Evolutionary conservation across 1,139 yeast genomes (phyloP), one percentile per base, ranked within the genome.

Genomic region (Yamadazyma taylorii): DNA sequence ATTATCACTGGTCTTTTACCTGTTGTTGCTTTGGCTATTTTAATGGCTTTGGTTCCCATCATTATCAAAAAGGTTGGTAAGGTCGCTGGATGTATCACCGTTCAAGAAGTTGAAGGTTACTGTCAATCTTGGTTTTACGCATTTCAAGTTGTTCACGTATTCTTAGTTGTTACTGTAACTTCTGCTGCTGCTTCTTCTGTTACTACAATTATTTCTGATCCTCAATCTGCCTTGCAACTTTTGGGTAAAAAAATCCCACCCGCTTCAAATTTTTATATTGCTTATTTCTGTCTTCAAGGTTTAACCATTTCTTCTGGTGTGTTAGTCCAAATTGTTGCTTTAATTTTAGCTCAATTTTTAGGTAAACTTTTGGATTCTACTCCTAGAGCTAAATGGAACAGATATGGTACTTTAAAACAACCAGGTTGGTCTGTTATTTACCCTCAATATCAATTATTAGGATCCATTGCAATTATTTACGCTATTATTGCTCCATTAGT

Each of bases 91-190:
- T 66, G 74, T 35, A 70, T 87, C 17, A 79, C 96, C 2, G 53
- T 64, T 17, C 90, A 88, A 51, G 74, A 81, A 39, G 78, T 86
- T 40, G 96, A 90, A 55, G 69, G 75, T 42, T 86, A 78, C 61
- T 87, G 95, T 47, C 97, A 92, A 61, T 73, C 82, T 17, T 84
- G 95, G 74, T 92, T 70, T 61, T 92, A 76, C 64, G 95, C 89
- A 2, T 90, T 90, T 77, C 92, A 85, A 62, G 90, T 88, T 37
- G 80, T 90, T 32, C 89, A 90, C 58, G 87, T 73, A 13, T 90
- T 90, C 63, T 61, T 90, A 45, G 89, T 89, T 36, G 75, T 87
- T 37, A 87, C 97, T 1, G 60, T 87, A 41, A 72, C 95, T 15
- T 86, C 96, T 10, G 79, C 96, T 33, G 74, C 75, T 29, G 86